These are phyloP conservation scores for Liriodendron chinense DNA, from an alignment of 164 flowering plant species.

Conservation along the genomic window DNA sequence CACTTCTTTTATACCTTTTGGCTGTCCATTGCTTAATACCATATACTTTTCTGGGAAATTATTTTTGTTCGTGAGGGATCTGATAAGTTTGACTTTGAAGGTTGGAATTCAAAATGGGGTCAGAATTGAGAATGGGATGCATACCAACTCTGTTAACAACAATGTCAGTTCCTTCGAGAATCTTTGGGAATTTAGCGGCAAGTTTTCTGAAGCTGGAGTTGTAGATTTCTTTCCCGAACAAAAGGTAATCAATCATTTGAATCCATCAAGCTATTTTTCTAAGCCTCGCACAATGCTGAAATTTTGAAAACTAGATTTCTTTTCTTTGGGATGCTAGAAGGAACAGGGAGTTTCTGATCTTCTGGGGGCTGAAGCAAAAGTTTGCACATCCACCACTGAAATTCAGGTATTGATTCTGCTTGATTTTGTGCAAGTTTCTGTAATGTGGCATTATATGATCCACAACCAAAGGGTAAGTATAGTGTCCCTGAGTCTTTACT, in stretches of 20 bases:
- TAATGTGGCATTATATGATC: background rate
- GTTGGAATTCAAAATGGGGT: slow-evolving; percentile 7
- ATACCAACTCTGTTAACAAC: slow-evolving; percentile 15
- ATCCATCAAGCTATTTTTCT: background rate
- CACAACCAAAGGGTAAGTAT: background rate
- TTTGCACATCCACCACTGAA: background rate
- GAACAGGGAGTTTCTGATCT: slow-evolving; percentile 17
- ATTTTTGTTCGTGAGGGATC: slow-evolving; percentile 1
- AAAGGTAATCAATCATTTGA: background rate
- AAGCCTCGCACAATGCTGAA: background rate
- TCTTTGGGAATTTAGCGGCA: slow-evolving; percentile 37
- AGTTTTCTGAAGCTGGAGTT: slow-evolving; percentile 25
- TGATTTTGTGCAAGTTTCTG: background rate
- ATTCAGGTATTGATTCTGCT: background rate
- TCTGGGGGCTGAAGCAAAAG: slow-evolving; percentile 18
- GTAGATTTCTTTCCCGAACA: background rate
- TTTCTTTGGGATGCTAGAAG: background rate
- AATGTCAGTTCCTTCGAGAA: slow-evolving; percentile 26
- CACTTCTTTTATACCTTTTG: too few species aligned
- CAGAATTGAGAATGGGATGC: slow-evolving; percentile 18
- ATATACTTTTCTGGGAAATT: background rate
- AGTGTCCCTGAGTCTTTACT: background rate
- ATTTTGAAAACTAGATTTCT: background rate
- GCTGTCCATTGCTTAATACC: too few species aligned
- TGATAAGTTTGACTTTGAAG: slow-evolving; percentile 1